Percentiles rank a stretch among this genome's conserved stretches.
phyloP scores from a whole-genome alignment of 495 filamentous ascomycete species.

The Xylaria intraflava region DNA sequence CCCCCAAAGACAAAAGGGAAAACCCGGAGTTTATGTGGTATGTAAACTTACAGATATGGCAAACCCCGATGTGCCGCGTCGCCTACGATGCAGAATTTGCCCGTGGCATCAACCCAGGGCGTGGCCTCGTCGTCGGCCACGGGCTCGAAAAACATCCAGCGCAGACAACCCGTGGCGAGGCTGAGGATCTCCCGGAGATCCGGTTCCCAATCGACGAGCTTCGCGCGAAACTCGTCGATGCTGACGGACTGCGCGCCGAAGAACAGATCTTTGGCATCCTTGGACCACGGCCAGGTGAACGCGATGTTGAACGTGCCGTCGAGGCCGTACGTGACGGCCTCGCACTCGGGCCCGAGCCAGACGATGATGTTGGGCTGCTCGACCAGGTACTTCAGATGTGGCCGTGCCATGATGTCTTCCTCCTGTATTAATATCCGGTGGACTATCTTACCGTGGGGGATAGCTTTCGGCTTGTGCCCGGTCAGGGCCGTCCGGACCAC shows the following conservation, averaged over 20 bases:
- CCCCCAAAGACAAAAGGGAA: too few species aligned
- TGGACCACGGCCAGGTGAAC: slow-evolving; percentile 6
- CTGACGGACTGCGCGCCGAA: slow-evolving; percentile 8
- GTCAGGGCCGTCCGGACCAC: neutral
- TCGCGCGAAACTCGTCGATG: neutral
- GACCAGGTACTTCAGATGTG: slow-evolving; percentile 7
- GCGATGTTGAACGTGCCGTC: slow-evolving; percentile 11
- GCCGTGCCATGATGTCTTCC: neutral
- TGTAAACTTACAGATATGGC: slow-evolving; percentile 18
- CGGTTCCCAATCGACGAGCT: slow-evolving; percentile 8
- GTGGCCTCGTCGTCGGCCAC: neutral
- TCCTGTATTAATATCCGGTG: slow-evolving; percentile 6
- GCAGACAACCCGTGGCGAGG: slow-evolving; percentile 1
- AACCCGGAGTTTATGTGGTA: too few species aligned
- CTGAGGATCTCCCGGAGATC: slow-evolving; percentile 4
- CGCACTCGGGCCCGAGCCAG: slow-evolving; percentile 12
- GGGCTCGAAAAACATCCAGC: slow-evolving; percentile 12
- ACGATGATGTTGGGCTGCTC: slow-evolving; percentile 9
- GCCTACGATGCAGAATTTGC: slow-evolving; percentile 8
- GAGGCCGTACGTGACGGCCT: slow-evolving; percentile 10
- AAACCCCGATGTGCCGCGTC: slow-evolving; percentile 11
- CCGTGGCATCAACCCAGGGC: neutral
- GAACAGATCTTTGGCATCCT: neutral
- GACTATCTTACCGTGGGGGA: slow-evolving; percentile 10
- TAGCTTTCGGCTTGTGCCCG: neutral